Conservation (phyloP, 345 rosid genomes). For the Arabidopsis suecica region DNA sequence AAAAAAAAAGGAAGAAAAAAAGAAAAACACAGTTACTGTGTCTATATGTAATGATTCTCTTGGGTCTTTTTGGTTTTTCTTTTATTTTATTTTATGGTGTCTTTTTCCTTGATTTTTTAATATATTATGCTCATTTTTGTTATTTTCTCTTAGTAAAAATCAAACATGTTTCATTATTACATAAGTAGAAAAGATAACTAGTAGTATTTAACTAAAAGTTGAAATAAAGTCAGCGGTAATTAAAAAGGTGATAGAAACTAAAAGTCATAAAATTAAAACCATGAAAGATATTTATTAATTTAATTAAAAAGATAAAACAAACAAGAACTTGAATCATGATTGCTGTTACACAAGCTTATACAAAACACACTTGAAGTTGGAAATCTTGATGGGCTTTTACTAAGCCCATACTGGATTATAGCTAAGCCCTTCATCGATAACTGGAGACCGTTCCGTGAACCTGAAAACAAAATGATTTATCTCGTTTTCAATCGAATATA, state of each 20-base stretch:
- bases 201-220: not conserved
- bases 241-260: not conserved
- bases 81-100: not conserved
- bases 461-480: not conserved
- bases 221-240: not conserved
- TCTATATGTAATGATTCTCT: slow-evolving; percentile 43
- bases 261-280: not conserved
- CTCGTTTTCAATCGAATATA: no score
- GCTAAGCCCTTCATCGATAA: not conserved
- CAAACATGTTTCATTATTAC: not conserved
- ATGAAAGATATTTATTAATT: not conserved
- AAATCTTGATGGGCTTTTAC: slow-evolving; percentile 7
- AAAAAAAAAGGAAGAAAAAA: slow-evolving; percentile 31
- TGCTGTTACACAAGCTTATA: not conserved
- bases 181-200: not conserved
- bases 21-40: slow-evolving; percentile 34
- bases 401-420: not conserved
- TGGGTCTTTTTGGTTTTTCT: slow-evolving; percentile 17
- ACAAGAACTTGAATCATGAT: not conserved
- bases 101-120: slow-evolving; percentile 2
- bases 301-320: not conserved
- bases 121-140: not conserved
- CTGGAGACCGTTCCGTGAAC: not conserved
- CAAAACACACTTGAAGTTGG: not conserved
- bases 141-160: not conserved